These are phyloP conservation scores for Thinopyrum elongatum DNA, from an alignment of 176 grass and related monocot genomes.

Conservation along the genomic window DNA sequence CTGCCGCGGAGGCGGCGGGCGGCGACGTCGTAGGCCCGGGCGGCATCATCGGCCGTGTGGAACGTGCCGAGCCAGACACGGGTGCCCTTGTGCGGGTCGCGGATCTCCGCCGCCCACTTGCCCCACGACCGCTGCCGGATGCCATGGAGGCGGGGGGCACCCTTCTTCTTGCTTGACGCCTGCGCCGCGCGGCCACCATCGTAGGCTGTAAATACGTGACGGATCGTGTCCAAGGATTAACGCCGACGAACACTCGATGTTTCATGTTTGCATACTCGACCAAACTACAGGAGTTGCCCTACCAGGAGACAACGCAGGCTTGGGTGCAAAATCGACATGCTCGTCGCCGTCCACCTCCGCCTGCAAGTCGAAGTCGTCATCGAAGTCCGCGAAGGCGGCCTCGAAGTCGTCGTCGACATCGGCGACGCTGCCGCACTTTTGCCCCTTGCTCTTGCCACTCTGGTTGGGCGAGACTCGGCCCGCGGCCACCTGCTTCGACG, in stretches of 20 bases:
- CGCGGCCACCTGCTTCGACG: slow-evolving; percentile 25
- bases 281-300: neutral
- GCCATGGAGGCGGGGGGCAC: slow-evolving; percentile 37
- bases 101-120: slow-evolving; percentile 87
- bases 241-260: neutral
- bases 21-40: slow-evolving; percentile 61
- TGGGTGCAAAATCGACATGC: slow-evolving; percentile 24
- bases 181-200: neutral
- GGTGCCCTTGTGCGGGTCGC: slow-evolving; percentile 75
- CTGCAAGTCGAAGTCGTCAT: slow-evolving; percentile 40
- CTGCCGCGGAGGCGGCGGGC: slow-evolving; percentile 61
- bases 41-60: slow-evolving; percentile 62
- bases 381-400: slow-evolving; percentile 62
- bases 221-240: neutral
- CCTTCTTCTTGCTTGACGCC: slow-evolving; percentile 25
- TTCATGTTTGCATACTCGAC: neutral
- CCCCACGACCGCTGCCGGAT: slow-evolving; percentile 78
- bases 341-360: slow-evolving; percentile 23
- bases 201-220: neutral
- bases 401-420: slow-evolving; percentile 66
- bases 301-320: slow-evolving; percentile 33
- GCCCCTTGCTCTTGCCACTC: slow-evolving; percentile 11
- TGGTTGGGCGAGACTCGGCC: slow-evolving; percentile 30
- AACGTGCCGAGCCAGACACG: slow-evolving; percentile 92
- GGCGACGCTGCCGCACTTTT: neutral